phyloP scores from a whole-genome alignment of 2,329 filamentous ascomycete genomes.

The Dissoconium aciculare region DNA sequence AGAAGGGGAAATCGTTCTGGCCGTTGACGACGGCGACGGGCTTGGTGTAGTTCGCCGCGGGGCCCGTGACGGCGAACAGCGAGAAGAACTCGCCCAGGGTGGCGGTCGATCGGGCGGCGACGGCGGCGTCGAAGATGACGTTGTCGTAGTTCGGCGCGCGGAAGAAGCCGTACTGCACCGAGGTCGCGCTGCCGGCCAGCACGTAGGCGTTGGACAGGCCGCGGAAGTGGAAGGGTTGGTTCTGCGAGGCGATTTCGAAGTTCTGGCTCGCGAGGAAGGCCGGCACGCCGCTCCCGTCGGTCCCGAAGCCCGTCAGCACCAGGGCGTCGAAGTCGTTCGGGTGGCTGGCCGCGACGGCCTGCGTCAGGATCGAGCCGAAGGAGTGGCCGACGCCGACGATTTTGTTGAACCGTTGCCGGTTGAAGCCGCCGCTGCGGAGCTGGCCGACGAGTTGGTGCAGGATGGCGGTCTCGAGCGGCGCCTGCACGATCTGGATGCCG shows the following conservation, averaged over 20 bases:
- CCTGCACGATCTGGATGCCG: constrained; percentile 26
- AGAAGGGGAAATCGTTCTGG: constrained; percentile 19
- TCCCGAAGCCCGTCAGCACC: constrained; percentile 26
- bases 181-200: constrained; percentile 12
- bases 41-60: constrained; percentile 13
- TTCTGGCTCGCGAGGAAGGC: constrained; percentile 17
- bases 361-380: constrained; percentile 24
- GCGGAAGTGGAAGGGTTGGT: constrained; percentile 19
- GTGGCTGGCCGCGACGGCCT: constrained; percentile 22
- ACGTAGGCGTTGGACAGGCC: constrained; percentile 19
- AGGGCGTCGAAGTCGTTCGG: constrained; percentile 24
- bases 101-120: constrained; percentile 18
- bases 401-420: constrained; percentile 19
- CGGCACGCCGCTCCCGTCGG: constrained; percentile 13
- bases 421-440: constrained; percentile 20
- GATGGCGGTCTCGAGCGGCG: constrained; percentile 25
- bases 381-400: constrained; percentile 30
- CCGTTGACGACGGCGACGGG: constrained; percentile 22
- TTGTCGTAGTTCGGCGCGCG: constrained; percentile 19
- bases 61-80: constrained; percentile 7
- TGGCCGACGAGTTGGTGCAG: constrained; percentile 21
- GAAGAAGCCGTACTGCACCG: constrained; percentile 22
- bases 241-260: constrained; percentile 18
- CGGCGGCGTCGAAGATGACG: constrained; percentile 14
- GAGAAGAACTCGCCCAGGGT: constrained; percentile 23